Base-by-base conservation (phyloP, 2,329 filamentous ascomycete genomes). In the Ophiosphaerella korrae region DNA sequence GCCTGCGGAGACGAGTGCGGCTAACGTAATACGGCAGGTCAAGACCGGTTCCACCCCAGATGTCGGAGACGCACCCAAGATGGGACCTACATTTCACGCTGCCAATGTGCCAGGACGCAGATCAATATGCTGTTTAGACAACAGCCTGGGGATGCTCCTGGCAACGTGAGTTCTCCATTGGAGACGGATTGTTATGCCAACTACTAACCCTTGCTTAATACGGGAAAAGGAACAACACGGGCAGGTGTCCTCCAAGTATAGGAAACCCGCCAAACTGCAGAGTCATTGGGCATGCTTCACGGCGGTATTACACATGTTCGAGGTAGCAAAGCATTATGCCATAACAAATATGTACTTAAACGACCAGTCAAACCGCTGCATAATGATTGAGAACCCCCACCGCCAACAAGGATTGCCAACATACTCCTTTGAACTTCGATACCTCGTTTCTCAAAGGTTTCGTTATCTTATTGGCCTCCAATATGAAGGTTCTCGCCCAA, bases 1-100 rank as follows among this genome's bases (percentile, higher is more conserved):
- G 40, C 41, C 40, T 33, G 11, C 7, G 26, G 26, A 11, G 11
- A 29, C 26, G 7, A 29, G 11, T 29, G 18, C 9, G 18, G 41
- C 57, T 64, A 64, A 64, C 55, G 52, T 51, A 31, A 63, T 58
- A 13, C 43, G 63, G 61, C 59, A 64, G 62, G 62, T 64, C 60
- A 58, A 53, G 54, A 45, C 48, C 32, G 12, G 23, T 41, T 24
- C 34, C 45, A 54, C 43, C 52, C 40, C 47, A 40, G 42, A 39
- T 43, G 46, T 42, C 55, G 51, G 54, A 44, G 38, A 9, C 16
- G 42, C 18, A 35, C 21, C 53, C 53, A 43, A 44, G 43, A 58
- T 45, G 41, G 40, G 57, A 26, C 47, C 16, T 45, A 26, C 48
- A 41, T 29, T 45, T 45, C 9, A 52, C 53, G 41, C 26, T 40